Percentiles rank a stretch among this genome's conserved stretches.
Conservation (phyloP, 176 grass and related monocot species). For the Carex myosuroides region DNA sequence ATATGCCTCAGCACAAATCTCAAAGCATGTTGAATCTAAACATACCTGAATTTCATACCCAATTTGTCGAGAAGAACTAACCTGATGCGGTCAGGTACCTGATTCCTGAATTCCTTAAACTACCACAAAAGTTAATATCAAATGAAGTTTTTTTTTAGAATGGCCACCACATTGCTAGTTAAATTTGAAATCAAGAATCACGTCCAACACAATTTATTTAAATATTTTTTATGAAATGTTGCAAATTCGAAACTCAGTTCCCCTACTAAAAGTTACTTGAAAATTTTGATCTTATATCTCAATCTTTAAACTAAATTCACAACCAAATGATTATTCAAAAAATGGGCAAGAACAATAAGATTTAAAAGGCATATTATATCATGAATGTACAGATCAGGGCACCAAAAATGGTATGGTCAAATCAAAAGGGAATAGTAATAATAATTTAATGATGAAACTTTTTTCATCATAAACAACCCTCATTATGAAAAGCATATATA, state of each 20-base stretch:
- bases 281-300: no score
- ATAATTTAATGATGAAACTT: neutral
- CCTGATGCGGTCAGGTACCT: no score
- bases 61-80: no score
- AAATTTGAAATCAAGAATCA: neutral
- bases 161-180: no score
- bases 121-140: neutral
- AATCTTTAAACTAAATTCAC: neutral
- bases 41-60: no score
- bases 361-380: neutral
- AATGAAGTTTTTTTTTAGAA: neutral
- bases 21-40: no score
- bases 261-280: no score
- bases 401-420: neutral
- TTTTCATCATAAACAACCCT: neutral
- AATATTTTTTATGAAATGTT: no score
- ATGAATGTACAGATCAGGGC: neutral
- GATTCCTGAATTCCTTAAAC: neutral
- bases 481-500: neutral
- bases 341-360: neutral
- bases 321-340: neutral
- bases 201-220: no score
- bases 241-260: no score
- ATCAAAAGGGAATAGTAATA: slow-evolving; percentile 5
- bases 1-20: no score